Evolutionary conservation across 768 basidiomycete species (phyloP).

Genomic region (Pisolithus marmoratus): DNA sequence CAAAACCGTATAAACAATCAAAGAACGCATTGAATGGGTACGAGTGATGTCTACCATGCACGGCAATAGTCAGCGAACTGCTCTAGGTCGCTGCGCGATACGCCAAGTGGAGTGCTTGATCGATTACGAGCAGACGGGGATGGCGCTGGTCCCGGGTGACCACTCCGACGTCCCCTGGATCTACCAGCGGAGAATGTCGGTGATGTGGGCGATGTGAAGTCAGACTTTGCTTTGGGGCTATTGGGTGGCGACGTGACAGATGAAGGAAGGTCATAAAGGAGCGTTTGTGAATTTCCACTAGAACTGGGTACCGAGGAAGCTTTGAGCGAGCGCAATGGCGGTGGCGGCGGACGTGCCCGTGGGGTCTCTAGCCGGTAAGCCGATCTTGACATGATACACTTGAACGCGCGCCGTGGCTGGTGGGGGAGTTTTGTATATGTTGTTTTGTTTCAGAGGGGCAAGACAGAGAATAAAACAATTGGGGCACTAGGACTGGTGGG

Average conservation of each 20-base stretch:
- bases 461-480: background rate
- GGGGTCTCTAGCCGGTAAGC: slow-evolving; percentile 63
- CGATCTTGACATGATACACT: slow-evolving; percentile 49
- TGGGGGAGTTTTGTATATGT: background rate
- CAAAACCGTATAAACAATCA: slow-evolving; percentile 3
- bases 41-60: slow-evolving; percentile 51
- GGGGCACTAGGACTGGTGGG: slow-evolving; percentile 12
- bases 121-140: slow-evolving; percentile 57
- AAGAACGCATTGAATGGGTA: background rate
- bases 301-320: slow-evolving; percentile 38
- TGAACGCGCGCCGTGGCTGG: slow-evolving; percentile 16
- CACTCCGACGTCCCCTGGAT: slow-evolving; percentile 43
- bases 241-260: slow-evolving; percentile 51
- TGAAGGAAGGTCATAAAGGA: slow-evolving; percentile 74
- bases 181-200: slow-evolving; percentile 47
- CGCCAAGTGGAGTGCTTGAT: slow-evolving; percentile 65
- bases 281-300: slow-evolving; percentile 49
- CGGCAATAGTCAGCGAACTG: slow-evolving; percentile 72
- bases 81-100: slow-evolving; percentile 65
- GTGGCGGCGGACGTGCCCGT: slow-evolving; percentile 51
- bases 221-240: slow-evolving; percentile 41
- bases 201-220: slow-evolving; percentile 50
- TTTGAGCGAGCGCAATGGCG: slow-evolving; percentile 49
- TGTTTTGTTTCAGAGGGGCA: background rate
- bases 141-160: slow-evolving; percentile 45